Percentiles rank a stretch among this genome's conserved stretches.
phyloP scores from a whole-genome alignment of 2,329 filamentous ascomycete genomes.

The Cytospora leucostoma region DNA sequence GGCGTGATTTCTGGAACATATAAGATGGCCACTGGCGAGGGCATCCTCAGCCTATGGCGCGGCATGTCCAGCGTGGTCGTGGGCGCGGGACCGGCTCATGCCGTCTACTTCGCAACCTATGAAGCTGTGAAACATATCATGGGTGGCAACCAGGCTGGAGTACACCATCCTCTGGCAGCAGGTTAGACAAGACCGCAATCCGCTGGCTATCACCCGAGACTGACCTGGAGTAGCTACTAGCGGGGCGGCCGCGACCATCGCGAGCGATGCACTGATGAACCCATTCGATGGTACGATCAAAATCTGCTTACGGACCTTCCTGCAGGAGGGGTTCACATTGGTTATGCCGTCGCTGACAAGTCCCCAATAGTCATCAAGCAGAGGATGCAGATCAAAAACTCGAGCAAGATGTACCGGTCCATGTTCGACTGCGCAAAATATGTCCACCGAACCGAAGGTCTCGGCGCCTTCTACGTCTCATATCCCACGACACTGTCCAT shows the following conservation, averaged over 20 bases:
- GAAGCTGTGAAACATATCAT: slow-evolving; percentile 95
- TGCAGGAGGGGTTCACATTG: background rate
- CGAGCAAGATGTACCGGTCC: slow-evolving; percentile 80
- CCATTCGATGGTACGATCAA: slow-evolving; percentile 83
- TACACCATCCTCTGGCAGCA: slow-evolving; percentile 90
- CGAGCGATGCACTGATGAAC: slow-evolving; percentile 98
- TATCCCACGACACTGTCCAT: slow-evolving; percentile 98
- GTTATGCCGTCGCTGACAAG: slow-evolving; percentile 13
- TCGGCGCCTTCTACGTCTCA: slow-evolving; percentile 94
- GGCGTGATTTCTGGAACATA: slow-evolving; percentile 91
- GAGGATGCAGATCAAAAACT: slow-evolving; percentile 97
- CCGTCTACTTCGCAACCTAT: slow-evolving; percentile 97
- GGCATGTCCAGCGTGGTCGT: slow-evolving; percentile 95
- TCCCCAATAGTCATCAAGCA: slow-evolving; percentile 86
- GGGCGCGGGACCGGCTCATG: slow-evolving; percentile 96
- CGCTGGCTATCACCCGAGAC: slow-evolving; percentile 4
- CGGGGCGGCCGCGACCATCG: slow-evolving; percentile 92
- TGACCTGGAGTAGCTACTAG: slow-evolving; percentile 67
- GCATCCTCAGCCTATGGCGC: slow-evolving; percentile 89
- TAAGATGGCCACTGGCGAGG: slow-evolving; percentile 88
- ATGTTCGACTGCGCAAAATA: slow-evolving; percentile 84
- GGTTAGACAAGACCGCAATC: slow-evolving; percentile 55
- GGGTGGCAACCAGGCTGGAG: slow-evolving; percentile 84
- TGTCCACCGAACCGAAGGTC: slow-evolving; percentile 83
- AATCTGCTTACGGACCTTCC: background rate